Evolutionary conservation across 768 basidiomycete genomes (phyloP).

Genomic region (Boletus reticuloceps): DNA sequence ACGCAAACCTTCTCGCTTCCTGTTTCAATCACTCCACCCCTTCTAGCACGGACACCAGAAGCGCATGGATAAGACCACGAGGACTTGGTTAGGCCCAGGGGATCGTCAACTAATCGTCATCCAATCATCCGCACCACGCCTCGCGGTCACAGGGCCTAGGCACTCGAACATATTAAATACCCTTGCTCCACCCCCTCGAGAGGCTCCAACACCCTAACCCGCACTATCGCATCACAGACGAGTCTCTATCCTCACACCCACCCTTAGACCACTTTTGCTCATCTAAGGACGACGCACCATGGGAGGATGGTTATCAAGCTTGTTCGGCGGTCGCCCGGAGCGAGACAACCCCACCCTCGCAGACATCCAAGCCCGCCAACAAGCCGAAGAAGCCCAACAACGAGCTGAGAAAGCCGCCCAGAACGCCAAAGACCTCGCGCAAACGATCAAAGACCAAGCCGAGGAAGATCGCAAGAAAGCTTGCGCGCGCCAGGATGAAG

Average conservation of each 20-base stretch:
- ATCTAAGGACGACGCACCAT: background rate
- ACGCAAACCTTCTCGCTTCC: no score
- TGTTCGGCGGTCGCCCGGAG: conserved; percentile 8
- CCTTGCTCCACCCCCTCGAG: background rate
- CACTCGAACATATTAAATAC: background rate
- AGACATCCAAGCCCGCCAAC: conserved; percentile 8
- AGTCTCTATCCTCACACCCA: background rate
- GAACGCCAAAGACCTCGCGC: background rate
- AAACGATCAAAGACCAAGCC: background rate
- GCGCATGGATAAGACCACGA: background rate
- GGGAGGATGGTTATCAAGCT: conserved; percentile 6
- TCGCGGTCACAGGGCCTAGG: background rate
- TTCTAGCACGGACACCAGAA: no score
- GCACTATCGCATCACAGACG: background rate
- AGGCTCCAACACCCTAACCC: background rate
- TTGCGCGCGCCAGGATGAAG: conserved; percentile 5
- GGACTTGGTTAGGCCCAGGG: conserved; percentile 4
- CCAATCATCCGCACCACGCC: background rate
- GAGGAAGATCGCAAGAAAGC: conserved; percentile 12
- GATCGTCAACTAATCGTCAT: no score
- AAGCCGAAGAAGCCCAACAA: conserved; percentile 6
- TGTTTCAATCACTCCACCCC: no score
- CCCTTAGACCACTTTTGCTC: background rate
- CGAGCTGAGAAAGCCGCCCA: background rate
- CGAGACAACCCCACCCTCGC: conserved; percentile 8